Evolutionary conservation across 768 basidiomycete species (phyloP).

Genomic region (Boletus rubroflammeus): DNA sequence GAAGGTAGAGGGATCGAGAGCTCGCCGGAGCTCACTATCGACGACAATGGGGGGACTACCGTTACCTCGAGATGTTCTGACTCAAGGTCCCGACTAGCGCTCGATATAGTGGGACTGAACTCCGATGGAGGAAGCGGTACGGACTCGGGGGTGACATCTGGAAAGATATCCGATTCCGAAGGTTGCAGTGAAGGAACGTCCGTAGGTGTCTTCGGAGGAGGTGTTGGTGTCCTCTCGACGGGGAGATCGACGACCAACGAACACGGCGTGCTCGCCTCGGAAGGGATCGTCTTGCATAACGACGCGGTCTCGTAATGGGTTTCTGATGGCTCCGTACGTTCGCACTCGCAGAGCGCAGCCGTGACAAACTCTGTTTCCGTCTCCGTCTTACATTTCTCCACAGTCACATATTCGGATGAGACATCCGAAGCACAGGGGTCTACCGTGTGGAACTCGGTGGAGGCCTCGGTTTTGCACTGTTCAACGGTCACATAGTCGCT

Average conservation of each 20-base stretch:
- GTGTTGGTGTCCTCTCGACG: constrained; percentile 17
- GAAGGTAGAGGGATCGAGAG: constrained; percentile 27
- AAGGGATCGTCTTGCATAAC: constrained; percentile 35
- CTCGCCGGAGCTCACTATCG: constrained; percentile 21
- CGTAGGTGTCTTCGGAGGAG: constrained; percentile 29
- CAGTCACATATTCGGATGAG: constrained; percentile 50
- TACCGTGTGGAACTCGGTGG: constrained; percentile 49
- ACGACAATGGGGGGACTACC: constrained; percentile 6
- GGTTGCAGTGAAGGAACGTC: constrained; percentile 26
- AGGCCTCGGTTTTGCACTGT: constrained; percentile 39
- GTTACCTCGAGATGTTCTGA: constrained; percentile 14
- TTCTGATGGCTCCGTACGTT: constrained; percentile 34
- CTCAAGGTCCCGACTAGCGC: constrained; percentile 20
- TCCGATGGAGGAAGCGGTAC: constrained; percentile 41
- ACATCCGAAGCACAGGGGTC: constrained; percentile 40
- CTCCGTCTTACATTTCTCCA: constrained; percentile 43
- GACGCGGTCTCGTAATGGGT: constrained; percentile 52
- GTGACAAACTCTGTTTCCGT: constrained; percentile 44
- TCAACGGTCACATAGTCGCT: constrained; percentile 44
- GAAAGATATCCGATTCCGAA: constrained; percentile 22
- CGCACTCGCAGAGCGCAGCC: constrained; percentile 41
- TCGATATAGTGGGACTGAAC: constrained; percentile 28
- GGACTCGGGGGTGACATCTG: constrained; percentile 20
- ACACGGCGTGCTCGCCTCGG: constrained; percentile 32
- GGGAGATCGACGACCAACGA: constrained; percentile 37